phyloP scores from a whole-genome alignment of 179 eudicot species.

The Beta corolliflora region DNA sequence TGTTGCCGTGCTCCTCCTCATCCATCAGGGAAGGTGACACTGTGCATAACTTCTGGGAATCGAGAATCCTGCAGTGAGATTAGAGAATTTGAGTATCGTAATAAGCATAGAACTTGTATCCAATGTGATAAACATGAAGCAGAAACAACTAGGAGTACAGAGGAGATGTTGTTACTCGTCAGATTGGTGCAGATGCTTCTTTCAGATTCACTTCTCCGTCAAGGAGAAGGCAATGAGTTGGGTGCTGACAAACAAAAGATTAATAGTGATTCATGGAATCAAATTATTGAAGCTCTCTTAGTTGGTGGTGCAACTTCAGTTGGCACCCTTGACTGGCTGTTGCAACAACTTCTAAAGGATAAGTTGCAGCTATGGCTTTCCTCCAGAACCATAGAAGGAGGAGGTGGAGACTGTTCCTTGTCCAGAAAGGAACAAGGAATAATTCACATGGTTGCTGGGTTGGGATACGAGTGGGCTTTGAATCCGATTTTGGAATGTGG shows the following conservation, averaged over 20 bases:
- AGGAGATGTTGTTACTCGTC: slow-evolving; percentile 74
- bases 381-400: slow-evolving; percentile 34
- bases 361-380: slow-evolving; percentile 79
- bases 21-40: slow-evolving; percentile 68
- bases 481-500: slow-evolving; percentile 67
- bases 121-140: slow-evolving; percentile 37
- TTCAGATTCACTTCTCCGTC: slow-evolving; percentile 40
- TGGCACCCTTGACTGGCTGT: slow-evolving; percentile 70
- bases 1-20: slow-evolving; percentile 80
- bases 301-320: slow-evolving; percentile 53
- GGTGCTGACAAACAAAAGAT: slow-evolving; percentile 40
- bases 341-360: slow-evolving; percentile 77
- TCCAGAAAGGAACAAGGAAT: slow-evolving; percentile 93
- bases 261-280: slow-evolving; percentile 59
- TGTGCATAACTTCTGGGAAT: slow-evolving; percentile 78
- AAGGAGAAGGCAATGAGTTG: slow-evolving; percentile 42
- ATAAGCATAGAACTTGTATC: slow-evolving; percentile 32
- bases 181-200: slow-evolving; percentile 72
- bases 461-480: slow-evolving; percentile 95
- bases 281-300: slow-evolving; percentile 56
- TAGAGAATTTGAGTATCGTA: slow-evolving; percentile 85
- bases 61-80: slow-evolving; percentile 82
- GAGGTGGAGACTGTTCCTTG: slow-evolving; percentile 41
- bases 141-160: slow-evolving; percentile 52
- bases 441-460: slow-evolving; percentile 85